Evolutionary conservation across 495 filamentous ascomycete genomes (phyloP).

Genomic region (Aspergillus kassunensis): DNA sequence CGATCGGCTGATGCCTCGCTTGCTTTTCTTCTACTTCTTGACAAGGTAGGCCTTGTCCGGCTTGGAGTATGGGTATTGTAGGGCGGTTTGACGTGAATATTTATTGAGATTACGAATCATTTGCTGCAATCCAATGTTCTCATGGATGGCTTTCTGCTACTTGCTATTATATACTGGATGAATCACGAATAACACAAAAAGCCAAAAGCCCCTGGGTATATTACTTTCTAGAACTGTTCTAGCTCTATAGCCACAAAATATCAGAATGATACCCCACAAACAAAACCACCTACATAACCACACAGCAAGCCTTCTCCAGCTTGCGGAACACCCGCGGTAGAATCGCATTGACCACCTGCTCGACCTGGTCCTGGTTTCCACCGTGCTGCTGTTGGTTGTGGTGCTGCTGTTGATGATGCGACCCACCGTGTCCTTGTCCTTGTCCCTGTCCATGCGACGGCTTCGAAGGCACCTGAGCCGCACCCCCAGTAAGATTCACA

Average conservation of each 20-base stretch:
- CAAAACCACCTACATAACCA: constrained; percentile 61
- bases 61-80: constrained; percentile 1
- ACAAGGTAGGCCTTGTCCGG: background rate
- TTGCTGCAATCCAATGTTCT: background rate
- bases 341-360: constrained; percentile 59
- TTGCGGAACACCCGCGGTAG: constrained; percentile 58
- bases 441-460: constrained; percentile 14
- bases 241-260: background rate
- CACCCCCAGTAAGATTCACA: constrained; percentile 59
- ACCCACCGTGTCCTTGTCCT: constrained; percentile 22
- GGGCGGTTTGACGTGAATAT: background rate
- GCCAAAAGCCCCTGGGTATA: no score
- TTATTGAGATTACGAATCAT: constrained; percentile 6
- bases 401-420: constrained; percentile 33
- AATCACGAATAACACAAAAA: background rate
- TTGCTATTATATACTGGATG: background rate
- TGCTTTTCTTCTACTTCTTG: background rate
- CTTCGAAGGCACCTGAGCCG: constrained; percentile 51
- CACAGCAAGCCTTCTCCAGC: constrained; percentile 67
- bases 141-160: background rate
- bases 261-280: background rate
- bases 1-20: background rate
- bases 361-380: constrained; percentile 56
- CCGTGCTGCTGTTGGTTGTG: constrained; percentile 43
- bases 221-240: no score